phyloP scores from a whole-genome alignment of 495 filamentous ascomycete species.

The Lindgomyces ingoldianus region DNA sequence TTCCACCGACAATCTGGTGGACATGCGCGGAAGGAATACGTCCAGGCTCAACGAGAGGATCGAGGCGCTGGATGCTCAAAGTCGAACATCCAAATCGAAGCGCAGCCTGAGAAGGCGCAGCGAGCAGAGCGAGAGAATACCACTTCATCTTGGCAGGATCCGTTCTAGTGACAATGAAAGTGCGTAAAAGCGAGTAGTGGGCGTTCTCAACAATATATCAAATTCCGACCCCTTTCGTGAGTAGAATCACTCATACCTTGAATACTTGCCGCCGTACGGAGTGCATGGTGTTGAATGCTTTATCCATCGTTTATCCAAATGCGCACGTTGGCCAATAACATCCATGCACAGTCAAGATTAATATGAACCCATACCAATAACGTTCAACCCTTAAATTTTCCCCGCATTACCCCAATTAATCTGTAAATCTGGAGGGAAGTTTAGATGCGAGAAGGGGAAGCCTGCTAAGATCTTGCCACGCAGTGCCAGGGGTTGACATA shows the following conservation, averaged over 20 bases:
- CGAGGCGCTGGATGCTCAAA: constrained; percentile 51
- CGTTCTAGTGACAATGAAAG: not conserved
- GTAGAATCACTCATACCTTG: not conserved
- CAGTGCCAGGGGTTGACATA: no score
- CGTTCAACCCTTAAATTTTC: no score
- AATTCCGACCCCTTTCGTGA: not conserved
- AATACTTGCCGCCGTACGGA: not conserved
- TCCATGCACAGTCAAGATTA: no score
- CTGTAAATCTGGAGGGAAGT: no score
- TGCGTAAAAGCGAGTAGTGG: not conserved
- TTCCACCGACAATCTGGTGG: constrained; percentile 52
- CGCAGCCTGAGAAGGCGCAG: constrained; percentile 47
- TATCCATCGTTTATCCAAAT: not conserved
- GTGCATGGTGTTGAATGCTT: not conserved
- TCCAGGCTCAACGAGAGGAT: constrained; percentile 50
- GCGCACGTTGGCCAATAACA: not conserved
- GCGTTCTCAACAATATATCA: not conserved
- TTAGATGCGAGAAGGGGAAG: no score
- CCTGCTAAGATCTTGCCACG: no score
- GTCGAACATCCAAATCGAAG: constrained; percentile 53
- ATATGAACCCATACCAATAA: no score
- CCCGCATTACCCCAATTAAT: no score
- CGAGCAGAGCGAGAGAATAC: constrained; percentile 43
- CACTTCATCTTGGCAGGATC: constrained; percentile 49
- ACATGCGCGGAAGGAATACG: constrained; percentile 49